Evolutionary conservation across 495 filamentous ascomycete genomes (phyloP).

Genomic region (Hamigera avellanea): DNA sequence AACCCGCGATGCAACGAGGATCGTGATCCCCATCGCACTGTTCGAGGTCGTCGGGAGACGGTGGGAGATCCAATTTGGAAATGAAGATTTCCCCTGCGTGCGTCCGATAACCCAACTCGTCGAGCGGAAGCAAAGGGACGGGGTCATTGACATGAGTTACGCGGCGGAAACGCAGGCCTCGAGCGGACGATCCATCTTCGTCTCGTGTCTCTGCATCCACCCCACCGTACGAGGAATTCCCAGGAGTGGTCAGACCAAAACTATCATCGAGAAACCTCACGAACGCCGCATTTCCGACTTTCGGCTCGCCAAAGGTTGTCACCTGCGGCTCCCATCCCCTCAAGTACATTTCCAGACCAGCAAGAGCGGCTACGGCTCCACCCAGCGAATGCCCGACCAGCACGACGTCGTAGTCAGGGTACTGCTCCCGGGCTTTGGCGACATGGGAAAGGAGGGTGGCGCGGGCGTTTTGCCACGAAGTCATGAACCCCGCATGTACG

Average conservation of each 20-base stretch:
- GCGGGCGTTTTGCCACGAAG: conserved; percentile 67
- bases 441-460: conserved; percentile 50
- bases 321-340: conserved; percentile 61
- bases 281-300: conserved; percentile 66
- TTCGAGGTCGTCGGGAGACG: conserved; percentile 51
- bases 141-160: conserved; percentile 84
- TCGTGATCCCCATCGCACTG: conserved; percentile 65
- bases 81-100: conserved; percentile 88
- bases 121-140: conserved; percentile 74
- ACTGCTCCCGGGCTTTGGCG: conserved; percentile 33
- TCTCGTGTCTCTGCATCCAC: not conserved
- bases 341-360: conserved; percentile 60
- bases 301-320: conserved; percentile 90
- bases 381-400: conserved; percentile 88
- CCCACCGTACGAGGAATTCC: not conserved
- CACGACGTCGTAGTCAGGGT: conserved; percentile 61
- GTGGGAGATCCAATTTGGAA: conserved; percentile 53
- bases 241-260: conserved; percentile 42
- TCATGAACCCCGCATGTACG: conserved; percentile 83
- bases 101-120: conserved; percentile 75
- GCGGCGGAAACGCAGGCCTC: conserved; percentile 48
- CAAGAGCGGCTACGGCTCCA: conserved; percentile 82
- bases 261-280: conserved; percentile 52
- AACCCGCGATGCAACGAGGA: conserved; percentile 52
- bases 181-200: conserved; percentile 4